Conservation (phyloP, 2,329 filamentous ascomycete genomes). For the Rhynchosporium agropyri region DNA sequence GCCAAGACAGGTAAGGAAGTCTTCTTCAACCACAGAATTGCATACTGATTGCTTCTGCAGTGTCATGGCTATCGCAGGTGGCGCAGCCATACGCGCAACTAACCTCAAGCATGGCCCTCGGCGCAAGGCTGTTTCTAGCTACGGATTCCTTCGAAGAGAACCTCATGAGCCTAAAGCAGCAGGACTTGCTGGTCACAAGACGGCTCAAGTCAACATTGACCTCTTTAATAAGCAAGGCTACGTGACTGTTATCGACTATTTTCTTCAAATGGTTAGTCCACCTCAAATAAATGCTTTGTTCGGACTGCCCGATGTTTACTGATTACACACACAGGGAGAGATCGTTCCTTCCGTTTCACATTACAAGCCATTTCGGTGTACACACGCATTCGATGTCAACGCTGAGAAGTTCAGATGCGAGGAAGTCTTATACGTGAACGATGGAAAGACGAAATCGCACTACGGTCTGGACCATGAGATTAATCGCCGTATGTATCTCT, state of each 20-base stretch:
- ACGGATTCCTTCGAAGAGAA: slow-evolving; percentile 28
- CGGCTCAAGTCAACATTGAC: slow-evolving; percentile 18
- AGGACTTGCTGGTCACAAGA: slow-evolving; percentile 17
- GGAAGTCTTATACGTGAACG: slow-evolving; percentile 31
- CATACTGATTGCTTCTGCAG: slow-evolving; percentile 11
- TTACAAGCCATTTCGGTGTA: slow-evolving; percentile 16
- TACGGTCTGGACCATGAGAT: slow-evolving; percentile 22
- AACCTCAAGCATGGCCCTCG: slow-evolving; percentile 31
- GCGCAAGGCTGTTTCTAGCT: slow-evolving; percentile 25
- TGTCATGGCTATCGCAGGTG: slow-evolving; percentile 29
- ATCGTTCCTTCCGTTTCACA: slow-evolving; percentile 17
- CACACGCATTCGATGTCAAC: slow-evolving; percentile 24
- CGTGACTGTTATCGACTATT: slow-evolving; percentile 29
- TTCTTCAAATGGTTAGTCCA: slow-evolving; percentile 27
- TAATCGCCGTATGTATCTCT: neutral
- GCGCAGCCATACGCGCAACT: slow-evolving; percentile 28
- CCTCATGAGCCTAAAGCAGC: slow-evolving; percentile 16
- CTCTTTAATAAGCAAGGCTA: slow-evolving; percentile 21
- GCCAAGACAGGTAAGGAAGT: slow-evolving; percentile 5
- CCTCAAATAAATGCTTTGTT: neutral
- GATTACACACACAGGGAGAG: slow-evolving; percentile 16
- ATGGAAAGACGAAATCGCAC: slow-evolving; percentile 23
- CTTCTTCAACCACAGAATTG: neutral
- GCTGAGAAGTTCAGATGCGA: slow-evolving; percentile 26
- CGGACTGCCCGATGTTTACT: neutral